Conservation (phyloP, 495 filamentous ascomycete species). For the Penicillium riverlandense region DNA sequence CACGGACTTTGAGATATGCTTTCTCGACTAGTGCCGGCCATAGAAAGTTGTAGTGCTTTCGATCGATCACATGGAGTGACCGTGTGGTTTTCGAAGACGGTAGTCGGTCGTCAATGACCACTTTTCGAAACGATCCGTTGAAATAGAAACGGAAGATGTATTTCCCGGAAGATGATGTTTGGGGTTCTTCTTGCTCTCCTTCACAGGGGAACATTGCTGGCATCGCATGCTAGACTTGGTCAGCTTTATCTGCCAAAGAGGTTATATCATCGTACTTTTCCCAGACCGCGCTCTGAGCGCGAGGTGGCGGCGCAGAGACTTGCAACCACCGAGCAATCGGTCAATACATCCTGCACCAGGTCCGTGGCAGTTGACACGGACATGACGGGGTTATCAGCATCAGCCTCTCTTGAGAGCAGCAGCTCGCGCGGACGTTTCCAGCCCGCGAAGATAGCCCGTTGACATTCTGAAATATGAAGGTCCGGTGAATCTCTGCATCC, state of each 20-base stretch:
- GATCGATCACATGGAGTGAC: slow-evolving; percentile 80
- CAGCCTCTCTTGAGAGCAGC: slow-evolving; percentile 13
- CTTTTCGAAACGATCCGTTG: slow-evolving; percentile 85
- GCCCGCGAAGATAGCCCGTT: slow-evolving; percentile 62
- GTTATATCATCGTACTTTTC: slow-evolving; percentile 35
- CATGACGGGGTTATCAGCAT: slow-evolving; percentile 42
- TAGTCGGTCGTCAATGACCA: slow-evolving; percentile 86
- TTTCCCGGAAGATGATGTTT: slow-evolving; percentile 68
- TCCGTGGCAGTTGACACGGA: slow-evolving; percentile 50
- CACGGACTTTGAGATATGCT: slow-evolving; percentile 92
- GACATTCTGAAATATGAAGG: slow-evolving; percentile 61
- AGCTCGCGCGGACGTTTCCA: slow-evolving; percentile 73
- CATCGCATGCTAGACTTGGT: slow-evolving; percentile 51
- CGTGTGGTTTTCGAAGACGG: slow-evolving; percentile 67
- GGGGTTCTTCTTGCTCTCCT: slow-evolving; percentile 42
- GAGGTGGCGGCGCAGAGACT: slow-evolving; percentile 80
- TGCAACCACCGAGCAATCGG: slow-evolving; percentile 95
- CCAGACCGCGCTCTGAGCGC: slow-evolving; percentile 53
- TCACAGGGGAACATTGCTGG: slow-evolving; percentile 70
- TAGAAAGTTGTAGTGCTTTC: slow-evolving; percentile 64
- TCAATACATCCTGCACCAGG: slow-evolving; percentile 86
- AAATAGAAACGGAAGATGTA: slow-evolving; percentile 91
- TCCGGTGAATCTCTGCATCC: slow-evolving; percentile 56
- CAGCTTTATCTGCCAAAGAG: slow-evolving; percentile 3
- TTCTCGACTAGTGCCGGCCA: slow-evolving; percentile 97